Base-by-base conservation (phyloP, 176 grass and related monocot genomes). In the Triticum turgidum region DNA sequence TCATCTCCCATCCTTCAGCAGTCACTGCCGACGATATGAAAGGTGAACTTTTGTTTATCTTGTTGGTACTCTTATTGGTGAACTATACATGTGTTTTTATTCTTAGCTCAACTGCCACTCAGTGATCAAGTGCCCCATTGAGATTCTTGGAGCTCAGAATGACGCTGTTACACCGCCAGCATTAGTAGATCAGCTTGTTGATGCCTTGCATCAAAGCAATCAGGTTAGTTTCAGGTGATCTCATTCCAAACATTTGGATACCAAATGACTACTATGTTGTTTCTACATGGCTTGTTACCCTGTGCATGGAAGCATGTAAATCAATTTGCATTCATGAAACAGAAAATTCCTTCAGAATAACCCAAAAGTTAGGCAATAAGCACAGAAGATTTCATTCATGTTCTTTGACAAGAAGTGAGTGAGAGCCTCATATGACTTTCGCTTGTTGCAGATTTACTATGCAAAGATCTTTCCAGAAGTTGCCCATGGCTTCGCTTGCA, bases 121-220 rank as follows among this genome's bases (percentile, higher is more conserved):
- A 87, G 69, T 65, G 38, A 42, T 87, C 58, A 73, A 87, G 80
- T 65, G 58, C 21, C 85, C 85, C 79, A 81, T 87, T 39, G 78
- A 65, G 69, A 81, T 87, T 5, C 78, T 87, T 74, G 85, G 78
- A 52, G 85, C 68, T 39, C 20, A 81, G 78, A 81, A 87, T 51
- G 85, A 87, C 30, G 25, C 20, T 4, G 17, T 5, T 24, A 87
- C 78, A 4, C 78, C 85, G 2, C 85, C 38, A 74, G 45, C 35
- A 34, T 17, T 74, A 30, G 66, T 87, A 4, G 33, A 49, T 64
- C 68, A 74, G 13, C 64, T 74, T 17, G 69, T 81, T 2, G 29
- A 65, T 4, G 21, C 29, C 3, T 49, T 81, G 54, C 21, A 41
- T 29, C 8, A 81, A 87, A 81, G 21, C 52, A 65, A 0, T 49